Conservation (phyloP, 208 protist genomes). For the Crithidia brevicula region DNA sequence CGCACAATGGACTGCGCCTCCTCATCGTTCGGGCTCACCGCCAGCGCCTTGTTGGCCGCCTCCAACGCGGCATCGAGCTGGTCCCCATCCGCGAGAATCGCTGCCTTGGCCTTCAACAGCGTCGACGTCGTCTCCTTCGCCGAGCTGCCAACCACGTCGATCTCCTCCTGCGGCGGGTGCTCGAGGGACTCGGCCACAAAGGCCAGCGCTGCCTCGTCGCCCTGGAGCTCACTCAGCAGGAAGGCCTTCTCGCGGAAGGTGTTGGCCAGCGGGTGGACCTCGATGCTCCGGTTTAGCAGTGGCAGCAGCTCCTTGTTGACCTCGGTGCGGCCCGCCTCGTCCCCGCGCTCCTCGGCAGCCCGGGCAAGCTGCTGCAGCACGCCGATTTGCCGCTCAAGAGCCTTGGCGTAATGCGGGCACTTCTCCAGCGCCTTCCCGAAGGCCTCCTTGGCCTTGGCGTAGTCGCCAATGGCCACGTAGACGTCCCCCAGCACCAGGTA, state of each 20-base stretch:
- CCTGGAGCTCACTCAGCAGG: conserved; percentile 75
- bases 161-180: conserved; percentile 85
- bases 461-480: conserved; percentile 46
- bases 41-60: conserved; percentile 61
- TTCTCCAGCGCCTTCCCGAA: conserved; percentile 53
- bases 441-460: conserved; percentile 54
- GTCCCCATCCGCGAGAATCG: conserved; percentile 84
- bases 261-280: conserved; percentile 75
- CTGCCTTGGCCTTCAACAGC: conserved; percentile 88
- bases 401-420: conserved; percentile 71
- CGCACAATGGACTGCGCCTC: conserved; percentile 71
- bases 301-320: conserved; percentile 38
- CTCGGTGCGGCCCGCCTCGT: conserved; percentile 26
- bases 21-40: conserved; percentile 64
- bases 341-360: conserved; percentile 20
- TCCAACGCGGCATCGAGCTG: conserved; percentile 68
- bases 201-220: conserved; percentile 72
- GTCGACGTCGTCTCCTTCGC: conserved; percentile 55
- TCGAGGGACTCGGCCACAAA: conserved; percentile 71
- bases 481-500: conserved; percentile 66
- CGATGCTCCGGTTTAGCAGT: conserved; percentile 67
- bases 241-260: conserved; percentile 90
- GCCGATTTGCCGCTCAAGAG: conserved; percentile 63
- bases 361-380: conserved; percentile 45
- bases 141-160: conserved; percentile 60